A percentile compares a stretch with the other conserved stretches of the same genome.
These are phyloP conservation scores for Erigeron canadensis DNA, from an alignment of 129 eudicot species.

Conservation along the genomic window DNA sequence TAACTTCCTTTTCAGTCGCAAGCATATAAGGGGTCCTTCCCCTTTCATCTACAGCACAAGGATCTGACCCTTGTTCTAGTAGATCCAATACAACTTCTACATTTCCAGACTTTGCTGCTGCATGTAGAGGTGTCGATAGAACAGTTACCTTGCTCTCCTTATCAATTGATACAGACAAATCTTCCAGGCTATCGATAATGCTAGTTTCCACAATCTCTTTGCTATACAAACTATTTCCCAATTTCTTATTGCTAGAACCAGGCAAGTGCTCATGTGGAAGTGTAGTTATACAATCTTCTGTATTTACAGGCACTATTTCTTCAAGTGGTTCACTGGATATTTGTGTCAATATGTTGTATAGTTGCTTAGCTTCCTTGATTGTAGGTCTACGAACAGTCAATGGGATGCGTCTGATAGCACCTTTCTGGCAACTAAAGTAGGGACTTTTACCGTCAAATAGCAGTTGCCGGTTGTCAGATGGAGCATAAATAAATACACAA, in stretches of 20 bases:
- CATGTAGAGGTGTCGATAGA: constrained; percentile 67
- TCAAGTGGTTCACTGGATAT: constrained; percentile 49
- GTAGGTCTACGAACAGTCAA: constrained; percentile 88
- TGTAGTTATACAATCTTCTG: constrained; percentile 35
- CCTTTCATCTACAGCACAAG: constrained; percentile 77
- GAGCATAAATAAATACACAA: constrained; percentile 73
- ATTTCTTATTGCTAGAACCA: constrained; percentile 31
- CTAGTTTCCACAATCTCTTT: constrained; percentile 35
- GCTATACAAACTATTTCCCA: constrained; percentile 25
- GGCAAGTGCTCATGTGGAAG: constrained; percentile 15
- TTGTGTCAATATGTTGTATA: constrained; percentile 62
- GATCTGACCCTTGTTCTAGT: constrained; percentile 78
- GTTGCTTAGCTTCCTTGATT: constrained; percentile 73
- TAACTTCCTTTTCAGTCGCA: constrained; percentile 87
- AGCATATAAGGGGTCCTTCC: constrained; percentile 88
- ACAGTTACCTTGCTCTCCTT: constrained; percentile 34
- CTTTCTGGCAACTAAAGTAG: constrained; percentile 44
- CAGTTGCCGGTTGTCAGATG: constrained; percentile 83
- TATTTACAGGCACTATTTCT: constrained; percentile 30
- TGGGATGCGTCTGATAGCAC: constrained; percentile 65
- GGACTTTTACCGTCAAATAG: constrained; percentile 78
- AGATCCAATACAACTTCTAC: constrained; percentile 60
- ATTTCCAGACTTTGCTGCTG: constrained; percentile 72
- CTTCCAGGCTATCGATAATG: constrained; percentile 32
- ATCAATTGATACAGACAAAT: constrained; percentile 42